phyloP scores from a whole-genome alignment of 2,329 filamentous ascomycete genomes.

The Scedosporium minutisporum region DNA sequence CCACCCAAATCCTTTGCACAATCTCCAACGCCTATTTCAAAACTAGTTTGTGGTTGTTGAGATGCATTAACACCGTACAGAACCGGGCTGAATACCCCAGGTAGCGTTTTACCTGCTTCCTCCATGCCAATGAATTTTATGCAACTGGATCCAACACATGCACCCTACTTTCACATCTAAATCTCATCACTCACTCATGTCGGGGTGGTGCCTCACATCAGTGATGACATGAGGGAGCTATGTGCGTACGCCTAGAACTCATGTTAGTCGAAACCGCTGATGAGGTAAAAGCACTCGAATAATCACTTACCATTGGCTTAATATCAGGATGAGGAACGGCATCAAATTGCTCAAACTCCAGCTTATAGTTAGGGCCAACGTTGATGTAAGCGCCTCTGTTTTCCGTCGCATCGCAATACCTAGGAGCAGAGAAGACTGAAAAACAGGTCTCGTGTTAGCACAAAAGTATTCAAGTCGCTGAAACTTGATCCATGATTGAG shows the following conservation, averaged over 20 bases:
- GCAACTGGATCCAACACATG: neutral
- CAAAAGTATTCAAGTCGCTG: neutral
- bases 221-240: constrained; percentile 59
- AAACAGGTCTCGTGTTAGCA: neutral
- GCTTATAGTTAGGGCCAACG: constrained; percentile 82
- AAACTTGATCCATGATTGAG: neutral
- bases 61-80: constrained; percentile 4
- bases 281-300: neutral
- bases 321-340: constrained; percentile 94
- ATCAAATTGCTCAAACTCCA: constrained; percentile 87
- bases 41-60: neutral
- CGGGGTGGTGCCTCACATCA: constrained; percentile 37
- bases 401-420: constrained; percentile 94
- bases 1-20: neutral
- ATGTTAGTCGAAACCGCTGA: constrained; percentile 4
- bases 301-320: constrained; percentile 66
- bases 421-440: constrained; percentile 88
- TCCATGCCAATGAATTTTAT: neutral
- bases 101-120: neutral
- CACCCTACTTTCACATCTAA: neutral
- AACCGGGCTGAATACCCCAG: neutral
- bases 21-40: constrained; percentile 1
- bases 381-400: constrained; percentile 99
- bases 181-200: neutral
- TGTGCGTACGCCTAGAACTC: constrained; percentile 64